These are phyloP conservation scores for Dissophora ornata DNA, from an alignment of 192 early-diverging fungal genomes.

Conservation along the genomic window DNA sequence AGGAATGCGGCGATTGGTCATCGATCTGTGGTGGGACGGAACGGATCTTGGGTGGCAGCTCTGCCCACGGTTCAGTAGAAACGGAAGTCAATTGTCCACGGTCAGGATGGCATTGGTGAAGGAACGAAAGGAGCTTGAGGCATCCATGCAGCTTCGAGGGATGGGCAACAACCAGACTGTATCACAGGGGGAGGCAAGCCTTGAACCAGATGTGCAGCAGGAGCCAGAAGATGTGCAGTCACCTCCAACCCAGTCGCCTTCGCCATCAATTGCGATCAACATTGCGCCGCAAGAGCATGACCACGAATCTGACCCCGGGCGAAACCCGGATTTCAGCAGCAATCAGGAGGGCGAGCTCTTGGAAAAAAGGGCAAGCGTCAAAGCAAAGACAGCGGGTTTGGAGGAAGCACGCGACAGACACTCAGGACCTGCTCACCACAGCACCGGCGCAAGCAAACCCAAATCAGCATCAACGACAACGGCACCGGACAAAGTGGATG, in stretches of 20 bases:
- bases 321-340: too few relatives aligned
- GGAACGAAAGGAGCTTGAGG: not conserved
- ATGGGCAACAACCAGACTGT: constrained; percentile 16
- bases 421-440: not conserved
- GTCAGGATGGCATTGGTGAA: constrained; percentile 18
- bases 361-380: constrained; percentile 5
- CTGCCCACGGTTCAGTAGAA: constrained; percentile 32
- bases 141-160: constrained; percentile 2
- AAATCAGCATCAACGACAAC: too few relatives aligned
- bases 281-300: too few relatives aligned
- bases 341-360: not conserved
- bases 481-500: not conserved
- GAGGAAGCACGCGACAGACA: not conserved
- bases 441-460: too few relatives aligned
- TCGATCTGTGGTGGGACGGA: constrained; percentile 51
- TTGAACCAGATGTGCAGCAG: not conserved
- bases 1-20: constrained; percentile 35
- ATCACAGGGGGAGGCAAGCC: not conserved
- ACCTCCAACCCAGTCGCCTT: too few relatives aligned
- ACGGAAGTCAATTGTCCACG: not conserved
- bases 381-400: not conserved
- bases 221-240: not conserved
- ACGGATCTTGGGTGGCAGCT: constrained; percentile 38
- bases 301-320: too few relatives aligned
- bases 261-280: too few relatives aligned